A percentile compares a stretch with the other conserved stretches of the same genome.
phyloP scores from a whole-genome alignment of 129 eudicot species.

The Flaveria robusta region DNA sequence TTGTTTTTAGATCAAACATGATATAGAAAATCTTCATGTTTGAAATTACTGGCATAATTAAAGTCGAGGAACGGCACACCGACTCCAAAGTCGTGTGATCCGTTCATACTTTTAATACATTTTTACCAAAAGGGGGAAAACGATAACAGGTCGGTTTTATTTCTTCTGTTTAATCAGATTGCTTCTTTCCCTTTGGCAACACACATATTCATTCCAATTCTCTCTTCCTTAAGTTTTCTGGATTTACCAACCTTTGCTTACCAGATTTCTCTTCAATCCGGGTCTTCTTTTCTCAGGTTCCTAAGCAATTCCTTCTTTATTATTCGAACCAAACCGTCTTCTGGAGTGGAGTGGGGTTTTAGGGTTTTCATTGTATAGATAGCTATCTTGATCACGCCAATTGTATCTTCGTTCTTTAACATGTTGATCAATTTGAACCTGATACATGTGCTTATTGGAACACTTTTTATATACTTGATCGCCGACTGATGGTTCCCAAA shows the following conservation, averaged over 20 bases:
- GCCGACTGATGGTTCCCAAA: background rate
- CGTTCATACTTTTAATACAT: background rate
- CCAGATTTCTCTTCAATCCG: constrained; percentile 15
- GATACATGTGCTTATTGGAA: background rate
- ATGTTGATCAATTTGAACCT: background rate
- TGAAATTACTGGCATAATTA: too few relatives aligned
- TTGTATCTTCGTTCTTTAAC: background rate
- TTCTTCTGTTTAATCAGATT: constrained; percentile 14
- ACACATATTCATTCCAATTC: background rate
- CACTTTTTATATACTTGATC: background rate
- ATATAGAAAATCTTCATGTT: too few relatives aligned
- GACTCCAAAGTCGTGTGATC: background rate
- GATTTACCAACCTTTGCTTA: constrained; percentile 12
- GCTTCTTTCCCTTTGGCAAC: constrained; percentile 6
- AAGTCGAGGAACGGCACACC: too few relatives aligned
- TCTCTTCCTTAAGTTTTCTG: background rate
- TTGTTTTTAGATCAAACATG: too few relatives aligned
- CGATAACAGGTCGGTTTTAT: constrained; percentile 18
- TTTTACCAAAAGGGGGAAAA: background rate
- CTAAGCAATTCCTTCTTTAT: constrained; percentile 13
- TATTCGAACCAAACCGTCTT: background rate
- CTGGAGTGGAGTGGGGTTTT: constrained; percentile 25
- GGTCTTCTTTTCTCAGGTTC: constrained; percentile 38
- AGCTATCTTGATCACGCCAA: constrained; percentile 22
- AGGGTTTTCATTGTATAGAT: constrained; percentile 43